Evolutionary conservation across 495 filamentous ascomycete genomes (phyloP).

Genomic region (Usnea hakonensis): DNA sequence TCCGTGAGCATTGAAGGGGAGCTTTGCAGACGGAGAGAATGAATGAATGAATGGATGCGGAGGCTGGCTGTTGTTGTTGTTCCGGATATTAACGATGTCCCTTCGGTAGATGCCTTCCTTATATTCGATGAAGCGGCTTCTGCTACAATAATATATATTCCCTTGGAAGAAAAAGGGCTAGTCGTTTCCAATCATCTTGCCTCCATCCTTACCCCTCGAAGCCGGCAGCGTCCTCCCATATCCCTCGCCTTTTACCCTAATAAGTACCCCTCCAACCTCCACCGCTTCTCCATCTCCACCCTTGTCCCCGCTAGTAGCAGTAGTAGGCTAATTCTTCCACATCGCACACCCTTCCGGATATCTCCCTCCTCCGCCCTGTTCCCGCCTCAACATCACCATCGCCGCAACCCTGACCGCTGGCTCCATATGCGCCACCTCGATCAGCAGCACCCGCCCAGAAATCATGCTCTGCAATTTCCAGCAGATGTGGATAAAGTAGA

Average conservation of each 20-base stretch:
- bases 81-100: neutral
- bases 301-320: no score
- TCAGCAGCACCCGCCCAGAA: neutral
- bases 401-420: constrained; percentile 28
- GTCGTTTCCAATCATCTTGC: neutral
- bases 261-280: constrained; percentile 9
- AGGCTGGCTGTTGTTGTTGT: neutral
- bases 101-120: neutral
- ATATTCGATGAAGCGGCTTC: no score
- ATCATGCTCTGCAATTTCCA: constrained; percentile 8
- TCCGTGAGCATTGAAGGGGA: no score
- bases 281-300: no score
- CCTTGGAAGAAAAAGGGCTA: no score
- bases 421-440: constrained; percentile 24
- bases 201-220: constrained; percentile 4
- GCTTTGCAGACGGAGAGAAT: no score
- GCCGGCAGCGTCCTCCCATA: constrained; percentile 25
- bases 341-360: constrained; percentile 33
- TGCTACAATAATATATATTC: neutral
- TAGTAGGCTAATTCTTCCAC: constrained; percentile 51
- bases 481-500: constrained; percentile 16
- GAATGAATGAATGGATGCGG: constrained; percentile 25
- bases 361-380: no score
- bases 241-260: constrained; percentile 15
- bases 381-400: constrained; percentile 18